A percentile compares a stretch with the other conserved stretches of the same genome.
Evolutionary conservation across 2,329 filamentous ascomycete species (phyloP).

Genomic region (Neurospora sp.): DNA sequence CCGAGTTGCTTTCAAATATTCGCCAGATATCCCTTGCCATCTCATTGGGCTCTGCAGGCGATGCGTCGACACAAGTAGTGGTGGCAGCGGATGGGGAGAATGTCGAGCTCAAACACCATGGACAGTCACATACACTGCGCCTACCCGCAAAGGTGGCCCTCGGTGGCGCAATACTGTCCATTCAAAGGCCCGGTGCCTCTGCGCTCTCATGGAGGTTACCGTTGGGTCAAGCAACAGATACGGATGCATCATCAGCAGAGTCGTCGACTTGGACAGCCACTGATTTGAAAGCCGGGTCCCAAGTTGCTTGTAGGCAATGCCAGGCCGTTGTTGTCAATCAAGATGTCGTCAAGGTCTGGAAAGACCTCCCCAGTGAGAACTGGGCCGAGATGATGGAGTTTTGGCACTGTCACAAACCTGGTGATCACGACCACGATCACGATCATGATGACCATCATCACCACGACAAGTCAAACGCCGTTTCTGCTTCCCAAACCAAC

Average conservation of each 20-base stretch:
- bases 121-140: constrained; percentile 22
- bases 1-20: constrained; percentile 56
- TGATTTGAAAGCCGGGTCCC: constrained; percentile 30
- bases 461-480: constrained; percentile 1
- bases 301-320: constrained; percentile 35
- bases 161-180: constrained; percentile 17
- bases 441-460: constrained; percentile 23
- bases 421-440: constrained; percentile 39
- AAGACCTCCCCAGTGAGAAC: constrained; percentile 88
- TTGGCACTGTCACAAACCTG: constrained; percentile 97
- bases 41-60: constrained; percentile 34
- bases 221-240: constrained; percentile 21
- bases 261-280: constrained; percentile 46
- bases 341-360: constrained; percentile 53
- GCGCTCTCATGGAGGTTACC: constrained; percentile 38
- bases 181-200: constrained; percentile 21
- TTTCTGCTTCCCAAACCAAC: neutral
- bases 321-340: constrained; percentile 26
- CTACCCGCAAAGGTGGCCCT: constrained; percentile 34
- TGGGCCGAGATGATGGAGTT: constrained; percentile 99
- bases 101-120: constrained; percentile 39
- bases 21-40: constrained; percentile 51
- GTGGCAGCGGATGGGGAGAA: constrained; percentile 34
- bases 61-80: constrained; percentile 31
- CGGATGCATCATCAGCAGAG: constrained; percentile 27